Evolutionary conservation across 306 rosid genomes (phyloP), one percentile per base, ranked within the genome.

Genomic region (Mimosa pudica): DNA sequence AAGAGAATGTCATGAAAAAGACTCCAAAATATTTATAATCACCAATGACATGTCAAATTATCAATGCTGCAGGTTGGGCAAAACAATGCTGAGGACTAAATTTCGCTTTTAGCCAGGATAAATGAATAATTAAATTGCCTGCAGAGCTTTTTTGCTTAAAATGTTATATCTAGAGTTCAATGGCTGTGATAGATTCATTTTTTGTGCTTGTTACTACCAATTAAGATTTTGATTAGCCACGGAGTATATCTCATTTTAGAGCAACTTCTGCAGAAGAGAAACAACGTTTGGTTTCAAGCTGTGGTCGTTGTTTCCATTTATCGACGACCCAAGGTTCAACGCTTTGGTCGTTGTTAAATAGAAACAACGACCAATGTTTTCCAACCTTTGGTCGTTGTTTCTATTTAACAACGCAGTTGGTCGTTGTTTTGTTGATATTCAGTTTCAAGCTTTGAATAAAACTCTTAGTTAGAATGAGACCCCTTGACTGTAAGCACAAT

Each of bases 71-170:
- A 60, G 63, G 20, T 11, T 52, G 46, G 41, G 32, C 44, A 66
- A 66, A 68, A 14, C 10, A 74, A 48, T 74, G 73, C 35, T 35
- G 70, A 42, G 68, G 73, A 17, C 66, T 10, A 75, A 58, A 13
- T 66, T 76, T 49, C 66, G 48, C 51, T 81, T 20, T 70, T 20
- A 35, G 48, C 45, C 73, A 0, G 48, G 24, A 44, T 18, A 64
- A 51, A 74, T 52, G 51, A 36, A 51, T 44, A 48, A 62, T 6
- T 1, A 24, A 33, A 54, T 69, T 76, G 51, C 71, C 63, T 60
- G 44, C 70, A 76, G 54, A 58, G 65, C n/a, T 76, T 51, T 38
- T 38, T 38, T 38, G 42, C 42, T 38, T 2, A 38, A 38, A 38
- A 38, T 2, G 5, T 38, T 38, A 42, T 77, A 62, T 60, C 32